Conservation (phyloP, 805 yeast genomes). For the Pichia nanzhaoensis region DNA sequence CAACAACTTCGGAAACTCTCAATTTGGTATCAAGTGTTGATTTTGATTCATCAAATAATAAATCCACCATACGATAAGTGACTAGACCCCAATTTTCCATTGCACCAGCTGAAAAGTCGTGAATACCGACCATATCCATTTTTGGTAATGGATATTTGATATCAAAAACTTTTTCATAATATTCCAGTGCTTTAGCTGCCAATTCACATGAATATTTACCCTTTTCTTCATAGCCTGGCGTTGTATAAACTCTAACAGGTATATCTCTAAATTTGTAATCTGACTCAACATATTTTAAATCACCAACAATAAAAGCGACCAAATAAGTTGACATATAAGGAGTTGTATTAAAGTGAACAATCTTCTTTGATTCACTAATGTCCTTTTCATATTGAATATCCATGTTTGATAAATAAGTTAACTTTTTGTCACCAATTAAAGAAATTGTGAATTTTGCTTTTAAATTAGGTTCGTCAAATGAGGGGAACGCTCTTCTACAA, state of each 20-base stretch:
- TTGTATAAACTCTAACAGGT: constrained; percentile 48
- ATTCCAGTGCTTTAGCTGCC: constrained; percentile 48
- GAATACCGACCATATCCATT: constrained; percentile 75
- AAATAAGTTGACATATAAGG: constrained; percentile 52
- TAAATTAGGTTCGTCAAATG: constrained; percentile 50
- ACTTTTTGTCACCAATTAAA: constrained; percentile 32
- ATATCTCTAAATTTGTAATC: constrained; percentile 39
- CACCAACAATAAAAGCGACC: constrained; percentile 55
- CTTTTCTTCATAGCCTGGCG: constrained; percentile 40
- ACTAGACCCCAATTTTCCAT: constrained; percentile 91
- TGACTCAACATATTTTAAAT: constrained; percentile 47
- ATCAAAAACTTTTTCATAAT: constrained; percentile 43
- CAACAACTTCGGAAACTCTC: constrained; percentile 76
- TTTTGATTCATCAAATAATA: constrained; percentile 42
- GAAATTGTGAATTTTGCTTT: constrained; percentile 51
- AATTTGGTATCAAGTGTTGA: constrained; percentile 50
- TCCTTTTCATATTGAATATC: constrained; percentile 31
- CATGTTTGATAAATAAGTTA: constrained; percentile 42
- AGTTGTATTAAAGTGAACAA: constrained; percentile 39
- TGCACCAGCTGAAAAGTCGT: constrained; percentile 76
- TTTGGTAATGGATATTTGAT: constrained; percentile 72
- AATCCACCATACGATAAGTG: constrained; percentile 56
- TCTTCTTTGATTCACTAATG: constrained; percentile 15
- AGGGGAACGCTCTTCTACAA: constrained; percentile 54
- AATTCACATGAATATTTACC: constrained; percentile 44